Percentiles rank a stretch among this genome's conserved stretches.
These are phyloP conservation scores for Exophiala sideris DNA, from an alignment of 2,329 filamentous ascomycete genomes.

Conservation along the genomic window DNA sequence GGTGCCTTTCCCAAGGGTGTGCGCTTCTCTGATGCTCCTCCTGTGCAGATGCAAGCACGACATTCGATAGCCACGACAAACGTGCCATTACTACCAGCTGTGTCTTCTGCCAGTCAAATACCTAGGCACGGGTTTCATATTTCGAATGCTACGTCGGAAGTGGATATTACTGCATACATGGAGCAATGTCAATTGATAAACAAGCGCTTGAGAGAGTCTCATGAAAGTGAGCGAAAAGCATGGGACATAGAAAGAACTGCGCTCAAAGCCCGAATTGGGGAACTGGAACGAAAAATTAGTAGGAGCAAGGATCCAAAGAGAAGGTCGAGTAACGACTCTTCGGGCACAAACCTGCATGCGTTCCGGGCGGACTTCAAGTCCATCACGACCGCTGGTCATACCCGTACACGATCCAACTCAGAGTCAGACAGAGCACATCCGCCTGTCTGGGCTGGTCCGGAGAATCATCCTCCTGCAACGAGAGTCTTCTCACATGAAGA, in stretches of 20 bases:
- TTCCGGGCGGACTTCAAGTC: slow-evolving; percentile 24
- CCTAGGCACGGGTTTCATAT: slow-evolving; percentile 24
- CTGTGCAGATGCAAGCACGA: slow-evolving; percentile 35
- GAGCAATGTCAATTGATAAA: slow-evolving; percentile 42
- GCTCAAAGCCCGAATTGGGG: slow-evolving; percentile 40
- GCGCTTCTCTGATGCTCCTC: slow-evolving; percentile 38
- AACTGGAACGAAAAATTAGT: slow-evolving; percentile 38
- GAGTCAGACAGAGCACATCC: slow-evolving; percentile 14
- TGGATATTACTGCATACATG: slow-evolving; percentile 38
- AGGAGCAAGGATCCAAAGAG: slow-evolving; percentile 23
- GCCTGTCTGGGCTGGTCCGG: slow-evolving; percentile 46
- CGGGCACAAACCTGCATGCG: slow-evolving; percentile 19
- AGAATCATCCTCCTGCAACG: slow-evolving; percentile 38
- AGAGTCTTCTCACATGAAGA: slow-evolving; percentile 42
- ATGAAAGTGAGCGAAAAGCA: slow-evolving; percentile 42
- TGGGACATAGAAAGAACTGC: slow-evolving; percentile 45
- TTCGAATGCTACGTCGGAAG: slow-evolving; percentile 20
- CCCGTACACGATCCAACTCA: slow-evolving; percentile 8
- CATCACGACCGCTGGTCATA: slow-evolving; percentile 7
- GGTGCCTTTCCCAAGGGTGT: slow-evolving; percentile 40
- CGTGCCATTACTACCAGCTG: slow-evolving; percentile 33
- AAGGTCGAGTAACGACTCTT: slow-evolving; percentile 28
- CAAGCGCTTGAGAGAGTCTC: slow-evolving; percentile 40
- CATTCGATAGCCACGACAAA: slow-evolving; percentile 38
- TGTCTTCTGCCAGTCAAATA: slow-evolving; percentile 27